A percentile compares a stretch with the other conserved stretches of the same genome.
Conservation (phyloP, 140 eudicot species). For the Senecio squalidus region DNA sequence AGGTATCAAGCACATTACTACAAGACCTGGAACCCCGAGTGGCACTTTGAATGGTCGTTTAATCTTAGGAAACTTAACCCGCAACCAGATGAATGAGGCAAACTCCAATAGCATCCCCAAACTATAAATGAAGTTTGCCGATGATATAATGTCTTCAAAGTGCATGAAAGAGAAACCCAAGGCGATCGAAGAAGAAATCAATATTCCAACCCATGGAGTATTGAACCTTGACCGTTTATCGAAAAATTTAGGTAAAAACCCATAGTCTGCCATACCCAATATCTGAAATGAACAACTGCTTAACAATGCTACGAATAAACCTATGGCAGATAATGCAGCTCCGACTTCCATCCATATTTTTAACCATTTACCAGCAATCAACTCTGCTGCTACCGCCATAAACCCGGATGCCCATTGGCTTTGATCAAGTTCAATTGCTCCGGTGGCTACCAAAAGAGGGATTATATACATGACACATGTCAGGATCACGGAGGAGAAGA, state of each 20-base stretch:
- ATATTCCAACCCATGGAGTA: slow-evolving; percentile 35
- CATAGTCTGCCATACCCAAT: slow-evolving; percentile 25
- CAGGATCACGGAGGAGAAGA: slow-evolving; percentile 16
- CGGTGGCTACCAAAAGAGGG: slow-evolving; percentile 22
- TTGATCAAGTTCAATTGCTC: slow-evolving; percentile 22
- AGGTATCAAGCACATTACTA: neutral
- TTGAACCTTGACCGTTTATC: slow-evolving; percentile 29
- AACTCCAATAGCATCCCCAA: slow-evolving; percentile 37
- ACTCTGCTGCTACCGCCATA: slow-evolving; percentile 17
- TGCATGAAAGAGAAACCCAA: neutral
- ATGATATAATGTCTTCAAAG: neutral
- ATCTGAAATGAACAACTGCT: slow-evolving; percentile 4
- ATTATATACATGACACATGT: slow-evolving; percentile 30
- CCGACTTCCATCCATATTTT: slow-evolving; percentile 25
- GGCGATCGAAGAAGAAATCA: slow-evolving; percentile 3
- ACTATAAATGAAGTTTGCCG: slow-evolving; percentile 12
- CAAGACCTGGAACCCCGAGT: neutral
- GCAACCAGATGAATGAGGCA: slow-evolving; percentile 16
- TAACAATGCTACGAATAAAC: slow-evolving; percentile 22
- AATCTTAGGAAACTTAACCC: slow-evolving; percentile 13
- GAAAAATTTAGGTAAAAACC: slow-evolving; percentile 27
- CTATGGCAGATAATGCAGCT: slow-evolving; percentile 19
- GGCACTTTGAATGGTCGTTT: slow-evolving; percentile 57
- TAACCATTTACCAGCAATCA: slow-evolving; percentile 28
- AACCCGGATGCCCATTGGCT: slow-evolving; percentile 21